These are phyloP conservation scores for Megacollybia marginata DNA, from an alignment of 768 basidiomycete species.

Conservation along the genomic window DNA sequence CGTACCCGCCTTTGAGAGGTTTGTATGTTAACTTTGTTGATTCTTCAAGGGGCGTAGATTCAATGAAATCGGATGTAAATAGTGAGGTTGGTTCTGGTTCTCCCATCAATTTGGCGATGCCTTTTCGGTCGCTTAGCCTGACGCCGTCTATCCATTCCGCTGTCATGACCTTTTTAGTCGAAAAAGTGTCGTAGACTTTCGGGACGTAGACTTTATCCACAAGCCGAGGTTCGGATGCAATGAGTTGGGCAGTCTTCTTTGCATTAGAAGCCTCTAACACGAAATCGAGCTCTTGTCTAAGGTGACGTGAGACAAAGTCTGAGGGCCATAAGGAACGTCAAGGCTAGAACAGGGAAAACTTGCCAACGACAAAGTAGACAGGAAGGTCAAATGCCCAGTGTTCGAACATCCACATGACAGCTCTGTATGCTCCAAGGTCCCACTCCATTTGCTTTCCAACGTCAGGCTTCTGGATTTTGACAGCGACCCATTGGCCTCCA, in stretches of 20 bases:
- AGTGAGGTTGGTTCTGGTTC: constrained; percentile 18
- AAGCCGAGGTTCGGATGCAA: constrained; percentile 66
- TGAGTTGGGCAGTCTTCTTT: constrained; percentile 53
- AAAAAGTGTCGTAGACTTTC: constrained; percentile 59
- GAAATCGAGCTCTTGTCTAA: constrained; percentile 81
- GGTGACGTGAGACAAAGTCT: constrained; percentile 77
- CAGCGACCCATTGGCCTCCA: constrained; percentile 70
- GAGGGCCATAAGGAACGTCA: neutral
- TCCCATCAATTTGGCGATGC: constrained; percentile 54
- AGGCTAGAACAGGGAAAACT: constrained; percentile 14
- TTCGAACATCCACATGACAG: constrained; percentile 76
- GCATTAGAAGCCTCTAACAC: constrained; percentile 75
- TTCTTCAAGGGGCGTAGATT: constrained; percentile 1
- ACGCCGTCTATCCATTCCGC: constrained; percentile 83
- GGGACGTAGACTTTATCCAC: constrained; percentile 73
- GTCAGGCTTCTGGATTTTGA: constrained; percentile 89
- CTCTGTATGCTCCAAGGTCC: constrained; percentile 65
- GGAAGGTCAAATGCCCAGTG: constrained; percentile 82
- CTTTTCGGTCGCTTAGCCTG: constrained; percentile 57
- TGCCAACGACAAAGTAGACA: constrained; percentile 71
- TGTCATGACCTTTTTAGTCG: constrained; percentile 73
- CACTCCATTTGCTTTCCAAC: constrained; percentile 83
- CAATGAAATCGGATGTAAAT: neutral
- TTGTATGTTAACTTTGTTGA: constrained; percentile 10
- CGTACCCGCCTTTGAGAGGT: constrained; percentile 52